phyloP scores from a whole-genome alignment of 2,329 filamentous ascomycete genomes.

The Ceratocystiopsis brevicomis region DNA sequence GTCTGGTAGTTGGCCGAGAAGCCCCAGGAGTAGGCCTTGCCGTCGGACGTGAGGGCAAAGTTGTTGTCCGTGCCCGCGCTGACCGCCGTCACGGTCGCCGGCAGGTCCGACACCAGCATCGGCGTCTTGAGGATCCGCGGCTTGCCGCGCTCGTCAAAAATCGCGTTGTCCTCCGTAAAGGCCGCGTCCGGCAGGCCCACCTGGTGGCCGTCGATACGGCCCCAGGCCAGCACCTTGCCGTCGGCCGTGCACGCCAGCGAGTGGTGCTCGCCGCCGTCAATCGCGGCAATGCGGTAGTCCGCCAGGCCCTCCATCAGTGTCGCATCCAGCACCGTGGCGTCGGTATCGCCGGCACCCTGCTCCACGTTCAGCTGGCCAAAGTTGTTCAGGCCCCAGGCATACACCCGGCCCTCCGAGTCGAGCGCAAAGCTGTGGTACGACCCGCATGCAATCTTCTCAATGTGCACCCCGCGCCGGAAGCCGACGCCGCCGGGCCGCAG shows the following conservation, averaged over 20 bases:
- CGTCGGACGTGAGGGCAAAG: constrained; percentile 49
- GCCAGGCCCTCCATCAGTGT: constrained; percentile 46
- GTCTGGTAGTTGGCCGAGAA: constrained; percentile 69
- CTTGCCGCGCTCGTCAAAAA: constrained; percentile 43
- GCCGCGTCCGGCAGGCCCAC: constrained; percentile 37
- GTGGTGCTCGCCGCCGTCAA: constrained; percentile 57
- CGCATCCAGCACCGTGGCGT: constrained; percentile 54
- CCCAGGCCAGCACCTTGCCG: constrained; percentile 41
- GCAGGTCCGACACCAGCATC: constrained; percentile 35
- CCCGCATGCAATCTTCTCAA: constrained; percentile 46
- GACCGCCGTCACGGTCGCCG: constrained; percentile 34
- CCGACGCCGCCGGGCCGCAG: constrained; percentile 17
- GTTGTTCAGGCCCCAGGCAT: constrained; percentile 73
- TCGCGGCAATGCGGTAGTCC: constrained; percentile 41
- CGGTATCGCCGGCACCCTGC: constrained; percentile 44
- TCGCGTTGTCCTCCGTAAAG: constrained; percentile 37
- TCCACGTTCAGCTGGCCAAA: constrained; percentile 57
- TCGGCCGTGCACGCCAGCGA: constrained; percentile 42
- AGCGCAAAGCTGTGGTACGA: constrained; percentile 73
- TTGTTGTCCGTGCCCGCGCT: constrained; percentile 53
- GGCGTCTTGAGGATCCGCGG: constrained; percentile 57
- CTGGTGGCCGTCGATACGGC: constrained; percentile 35
- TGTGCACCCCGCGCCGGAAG: constrained; percentile 33
- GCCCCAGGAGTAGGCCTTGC: constrained; percentile 60
- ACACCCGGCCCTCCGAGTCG: constrained; percentile 50